These are phyloP conservation scores for Mytilinidion resinicola DNA, from an alignment of 495 filamentous ascomycete species.

Conservation along the genomic window DNA sequence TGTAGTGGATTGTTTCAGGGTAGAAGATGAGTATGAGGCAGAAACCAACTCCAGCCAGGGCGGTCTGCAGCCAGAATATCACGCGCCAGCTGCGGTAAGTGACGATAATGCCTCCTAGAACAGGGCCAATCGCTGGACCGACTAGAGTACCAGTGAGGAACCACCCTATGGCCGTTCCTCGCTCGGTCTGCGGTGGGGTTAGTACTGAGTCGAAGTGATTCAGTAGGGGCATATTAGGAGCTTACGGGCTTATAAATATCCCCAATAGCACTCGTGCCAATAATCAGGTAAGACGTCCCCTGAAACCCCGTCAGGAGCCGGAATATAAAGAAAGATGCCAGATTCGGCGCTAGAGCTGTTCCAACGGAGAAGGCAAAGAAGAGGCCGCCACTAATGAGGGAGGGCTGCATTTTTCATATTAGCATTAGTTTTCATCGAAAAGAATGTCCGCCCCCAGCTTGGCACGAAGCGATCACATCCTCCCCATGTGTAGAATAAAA, in stretches of 20 bases:
- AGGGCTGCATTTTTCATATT: slow-evolving; percentile 1
- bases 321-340: slow-evolving; percentile 63
- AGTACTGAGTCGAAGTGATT: not conserved
- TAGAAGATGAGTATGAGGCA: slow-evolving; percentile 58
- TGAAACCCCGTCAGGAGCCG: slow-evolving; percentile 64
- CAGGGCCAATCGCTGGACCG: slow-evolving; percentile 65
- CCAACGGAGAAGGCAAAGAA: slow-evolving; percentile 61
- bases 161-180: slow-evolving; percentile 64
- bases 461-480: not conserved
- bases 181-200: slow-evolving; percentile 43
- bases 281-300: slow-evolving; percentile 61
- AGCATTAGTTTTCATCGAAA: slow-evolving; percentile 5
- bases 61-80: slow-evolving; percentile 69
- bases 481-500: no score
- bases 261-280: slow-evolving; percentile 56
- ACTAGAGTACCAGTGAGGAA: slow-evolving; percentile 63
- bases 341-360: slow-evolving; percentile 60
- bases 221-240: not conserved
- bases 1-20: slow-evolving; percentile 62
- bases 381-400: slow-evolving; percentile 48
- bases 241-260: slow-evolving; percentile 38
- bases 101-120: slow-evolving; percentile 55
- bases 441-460: not conserved
- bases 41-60: slow-evolving; percentile 50
- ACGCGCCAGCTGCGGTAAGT: slow-evolving; percentile 62